phyloP scores from a whole-genome alignment of 805 yeast genomes.

The Candida vaughaniae region DNA sequence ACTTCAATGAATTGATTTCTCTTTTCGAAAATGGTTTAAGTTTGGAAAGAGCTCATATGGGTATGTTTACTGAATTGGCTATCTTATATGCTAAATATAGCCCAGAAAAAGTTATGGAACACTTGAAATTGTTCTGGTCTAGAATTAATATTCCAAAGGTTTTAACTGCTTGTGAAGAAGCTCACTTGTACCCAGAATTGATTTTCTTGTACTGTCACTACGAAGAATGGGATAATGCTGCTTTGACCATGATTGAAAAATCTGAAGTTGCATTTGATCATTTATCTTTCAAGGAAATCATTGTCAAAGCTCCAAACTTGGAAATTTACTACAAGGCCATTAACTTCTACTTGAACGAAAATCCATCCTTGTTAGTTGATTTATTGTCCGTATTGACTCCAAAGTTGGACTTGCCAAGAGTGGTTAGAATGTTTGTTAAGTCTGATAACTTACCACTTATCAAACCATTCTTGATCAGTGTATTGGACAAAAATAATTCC shows the following conservation, averaged over 20 bases:
- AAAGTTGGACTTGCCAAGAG: slow-evolving; percentile 91
- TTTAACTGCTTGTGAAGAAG: slow-evolving; percentile 86
- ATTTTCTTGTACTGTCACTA: slow-evolving; percentile 96
- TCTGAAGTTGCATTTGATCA: slow-evolving; percentile 93
- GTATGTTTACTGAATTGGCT: slow-evolving; percentile 97
- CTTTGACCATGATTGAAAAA: slow-evolving; percentile 93
- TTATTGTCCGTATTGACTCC: slow-evolving; percentile 80
- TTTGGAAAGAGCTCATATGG: slow-evolving; percentile 98
- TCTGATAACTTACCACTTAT: slow-evolving; percentile 95
- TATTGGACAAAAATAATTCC: slow-evolving; percentile 83
- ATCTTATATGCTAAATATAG: slow-evolving; percentile 85
- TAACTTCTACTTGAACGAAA: slow-evolving; percentile 88
- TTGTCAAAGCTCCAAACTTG: slow-evolving; percentile 91
- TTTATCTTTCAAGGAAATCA: slow-evolving; percentile 86
- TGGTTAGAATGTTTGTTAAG: slow-evolving; percentile 89
- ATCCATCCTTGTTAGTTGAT: slow-evolving; percentile 87
- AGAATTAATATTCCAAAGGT: slow-evolving; percentile 97
- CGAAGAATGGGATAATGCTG: slow-evolving; percentile 99
- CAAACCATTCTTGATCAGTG: slow-evolving; percentile 91
- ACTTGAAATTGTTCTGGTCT: slow-evolving; percentile 96
- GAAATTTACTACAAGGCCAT: slow-evolving; percentile 97
- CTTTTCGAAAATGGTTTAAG: slow-evolving; percentile 95
- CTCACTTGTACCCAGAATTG: slow-evolving; percentile 95
- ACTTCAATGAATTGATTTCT: slow-evolving; percentile 86
- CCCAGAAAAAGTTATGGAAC: slow-evolving; percentile 92